Base-by-base conservation (phyloP, 768 basidiomycete genomes). In the Cantharellus anzutake region DNA sequence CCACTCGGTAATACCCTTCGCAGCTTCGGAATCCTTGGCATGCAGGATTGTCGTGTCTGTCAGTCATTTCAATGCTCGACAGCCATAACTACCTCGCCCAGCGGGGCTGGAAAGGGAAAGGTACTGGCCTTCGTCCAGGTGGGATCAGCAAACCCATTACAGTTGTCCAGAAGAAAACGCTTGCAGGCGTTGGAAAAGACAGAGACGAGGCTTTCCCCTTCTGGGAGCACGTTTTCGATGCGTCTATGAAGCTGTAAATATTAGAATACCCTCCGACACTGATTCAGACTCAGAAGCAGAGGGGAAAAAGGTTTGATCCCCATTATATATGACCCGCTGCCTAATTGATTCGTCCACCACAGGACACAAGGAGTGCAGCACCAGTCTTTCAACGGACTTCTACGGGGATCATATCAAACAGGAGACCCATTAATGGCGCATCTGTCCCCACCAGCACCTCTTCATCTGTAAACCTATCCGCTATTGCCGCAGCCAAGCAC, bases 201-300 rank as follows among this genome's bases (percentile, higher is more conserved):
- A 78, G 91, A 64, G 92, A 94, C 66, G 91, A 93, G 65, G 89
- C 90, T 0, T 91, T 92, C 68, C 91, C 92, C 57, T 97, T 97
- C 78, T 97, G 92, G 92, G 92, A 97, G 69, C 90, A 96, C 66
- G 70, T 94, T 58, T 96, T 87, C 69, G 73, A 83, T 1, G 81
- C 83, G 11, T 89, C 91, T 20, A 83, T 91, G 0, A 83, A 83
- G 80, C 86, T 38, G 89, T 97, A 58, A 80, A 82, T 60, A 76
- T 93, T 48, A 82, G 81, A 66, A 67, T 84, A 60, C 68, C 74
- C 20, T 75, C 74, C 57, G 76, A 76, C 40, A 48, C 53, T 58
- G 76, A 78, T 42, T 78, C 78, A 16, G 76, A 74, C n/a, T 70
- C 71, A 51, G 74, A 68, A 66, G 66, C 65, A 64, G 48, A 16